Evolutionary conservation across 73 alveolate species (phyloP), one percentile per base, ranked within the genome.

Genomic region (Paramecium pentaurelia): DNA sequence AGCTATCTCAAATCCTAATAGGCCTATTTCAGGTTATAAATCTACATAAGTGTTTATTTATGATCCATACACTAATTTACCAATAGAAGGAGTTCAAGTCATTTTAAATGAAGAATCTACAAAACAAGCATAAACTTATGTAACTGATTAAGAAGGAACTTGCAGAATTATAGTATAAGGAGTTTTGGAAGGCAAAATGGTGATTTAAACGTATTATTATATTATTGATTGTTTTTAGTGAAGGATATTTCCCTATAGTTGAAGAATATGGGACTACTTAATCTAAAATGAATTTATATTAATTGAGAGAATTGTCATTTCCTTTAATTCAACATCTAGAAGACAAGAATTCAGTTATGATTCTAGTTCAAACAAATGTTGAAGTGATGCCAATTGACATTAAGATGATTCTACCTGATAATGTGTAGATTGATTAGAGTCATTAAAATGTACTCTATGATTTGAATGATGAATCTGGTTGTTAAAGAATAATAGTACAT

Each of bases 31-130:
- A 14, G 91, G 91, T 9, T 80, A 42, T 36, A 80, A 80, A 45
- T 11, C 91, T 44, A 80, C 77, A 8, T 3, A 32, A 42, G 91
- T 80, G 3, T 80, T 80, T 22, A 47, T 80, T 27, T 80, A 80
- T 44, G 91, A 80, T 47, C 91, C 91, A 16, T 80, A 80, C 27
- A 80, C 91, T 8, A 80, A 80, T 80, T 80, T 40, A 80, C 91
- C 91, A 5, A 49, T 80, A 1, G 47, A 34, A 45, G 91, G 91
- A 22, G 91, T 80, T 8, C 8, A 60, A 80, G 58, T 80, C 2
- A 42, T 27, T 20, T 25, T 80, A 30, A 80, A 80, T 47, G 91
- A 80, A 10, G 91, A 80, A 45, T 80, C 91, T 9, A 80, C 91
- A 11, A 80, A 80, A 27, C 27, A 80, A 80, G 14, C 91, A 20